Evolutionary conservation across 2,329 filamentous ascomycete species (phyloP), one percentile per base, ranked within the genome.

Genomic region (Xylaria sp.): DNA sequence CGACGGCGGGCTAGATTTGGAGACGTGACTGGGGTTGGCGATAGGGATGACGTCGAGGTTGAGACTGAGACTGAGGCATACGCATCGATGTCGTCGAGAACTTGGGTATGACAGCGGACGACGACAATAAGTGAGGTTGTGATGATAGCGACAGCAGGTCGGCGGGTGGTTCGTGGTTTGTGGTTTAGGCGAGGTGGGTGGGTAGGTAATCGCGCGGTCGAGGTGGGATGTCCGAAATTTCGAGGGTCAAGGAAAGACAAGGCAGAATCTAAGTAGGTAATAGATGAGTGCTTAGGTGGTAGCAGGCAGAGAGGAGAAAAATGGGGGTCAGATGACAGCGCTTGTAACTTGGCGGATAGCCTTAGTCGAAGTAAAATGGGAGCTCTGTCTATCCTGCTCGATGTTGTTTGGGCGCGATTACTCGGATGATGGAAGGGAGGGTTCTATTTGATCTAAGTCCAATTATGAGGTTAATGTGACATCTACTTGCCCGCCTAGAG

Each of bases 401-500:
- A 61, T 59, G 65, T 7, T 52, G 12, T 59, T 25, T 5, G n/a
- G 15, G 23, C 10, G 2, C n/a, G 15, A 44, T 59, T 7, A 13
- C 41, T 46, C 41, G 41, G 18, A 46, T 18, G 34, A 70, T 67
- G 66, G 28, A 32, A 57, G 51, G 37, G 32, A 63, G 67, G 67
- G 46, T 61, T 68, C 46, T 44, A 57, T 67, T 51, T 41, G 28
- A 61, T 28, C 15, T 63, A 44, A 55, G 54, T 34, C 34, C 39
- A 63, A 39, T 44, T 28, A 66, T 66, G 67, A 69, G 67, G 66
- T 57, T 32, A 20, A 50, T 59, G 60, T 63, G 59, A 63, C 59
- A 58, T 59, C 23, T 34, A 28, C 37, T 39, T 58, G 34, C 54
- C 37, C 5, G 34, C 28, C 51, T 28, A 25, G 4, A 18, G 51